These are phyloP conservation scores for Trifolium subterraneum DNA, from an alignment of 306 rosid genomes.

Conservation along the genomic window DNA sequence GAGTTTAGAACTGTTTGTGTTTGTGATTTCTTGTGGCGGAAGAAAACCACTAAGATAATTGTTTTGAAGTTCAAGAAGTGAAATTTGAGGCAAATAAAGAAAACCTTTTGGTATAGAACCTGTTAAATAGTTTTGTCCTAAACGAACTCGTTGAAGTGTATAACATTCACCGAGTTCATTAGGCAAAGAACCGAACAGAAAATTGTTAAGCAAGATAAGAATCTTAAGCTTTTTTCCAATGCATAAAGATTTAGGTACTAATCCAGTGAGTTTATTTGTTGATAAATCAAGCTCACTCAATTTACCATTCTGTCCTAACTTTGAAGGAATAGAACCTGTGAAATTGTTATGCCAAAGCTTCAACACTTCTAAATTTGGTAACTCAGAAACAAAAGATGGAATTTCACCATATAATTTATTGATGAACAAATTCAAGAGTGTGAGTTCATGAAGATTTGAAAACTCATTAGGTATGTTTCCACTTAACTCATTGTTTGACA, in stretches of 20 bases:
- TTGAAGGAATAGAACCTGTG: constrained; percentile 77
- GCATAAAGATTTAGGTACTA: constrained; percentile 71
- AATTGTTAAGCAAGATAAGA: constrained; percentile 73
- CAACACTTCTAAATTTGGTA: constrained; percentile 72
- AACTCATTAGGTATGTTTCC: constrained; percentile 79
- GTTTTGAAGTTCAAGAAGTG: constrained; percentile 79
- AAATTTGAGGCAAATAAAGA: constrained; percentile 72
- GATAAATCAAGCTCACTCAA: constrained; percentile 76
- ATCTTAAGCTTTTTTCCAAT: constrained; percentile 65
- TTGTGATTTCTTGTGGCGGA: constrained; percentile 44
- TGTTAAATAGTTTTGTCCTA: constrained; percentile 82
- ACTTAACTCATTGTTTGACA: constrained; percentile 76
- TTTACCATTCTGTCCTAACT: constrained; percentile 78
- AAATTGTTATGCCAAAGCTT: constrained; percentile 87
- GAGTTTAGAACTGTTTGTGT: constrained; percentile 53
- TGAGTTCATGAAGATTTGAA: constrained; percentile 66
- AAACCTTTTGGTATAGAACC: constrained; percentile 78
- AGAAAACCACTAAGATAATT: constrained; percentile 76
- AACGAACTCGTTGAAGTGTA: constrained; percentile 67
- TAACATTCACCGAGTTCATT: constrained; percentile 71
- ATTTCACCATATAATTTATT: constrained; percentile 85
- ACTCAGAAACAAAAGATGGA: constrained; percentile 65
- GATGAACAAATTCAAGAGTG: constrained; percentile 76
- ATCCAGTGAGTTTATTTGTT: constrained; percentile 86
- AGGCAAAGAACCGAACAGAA: constrained; percentile 86